phyloP scores from a whole-genome alignment of 345 rosid genomes.

The Salix caprea region DNA sequence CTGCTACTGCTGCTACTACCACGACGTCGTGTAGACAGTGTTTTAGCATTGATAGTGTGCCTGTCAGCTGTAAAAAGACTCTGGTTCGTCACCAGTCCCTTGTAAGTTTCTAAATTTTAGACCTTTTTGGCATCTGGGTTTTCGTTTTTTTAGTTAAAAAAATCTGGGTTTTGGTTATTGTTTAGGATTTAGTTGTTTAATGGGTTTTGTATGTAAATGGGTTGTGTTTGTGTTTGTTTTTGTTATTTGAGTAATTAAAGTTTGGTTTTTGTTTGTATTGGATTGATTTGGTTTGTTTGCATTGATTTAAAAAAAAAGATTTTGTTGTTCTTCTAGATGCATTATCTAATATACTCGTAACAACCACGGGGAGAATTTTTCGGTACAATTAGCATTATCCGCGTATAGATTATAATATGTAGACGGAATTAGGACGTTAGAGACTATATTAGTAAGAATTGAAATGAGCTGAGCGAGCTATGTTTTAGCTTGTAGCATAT shows the following conservation, averaged over 20 bases:
- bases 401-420: not conserved
- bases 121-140: not conserved
- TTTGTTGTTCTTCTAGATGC: not conserved
- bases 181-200: no score
- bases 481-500: not conserved
- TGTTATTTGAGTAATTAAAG: not conserved
- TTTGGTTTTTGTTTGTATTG: not conserved
- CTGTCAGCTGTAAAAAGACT: constrained; percentile 47
- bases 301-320: not conserved
- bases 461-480: not conserved
- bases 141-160: not conserved
- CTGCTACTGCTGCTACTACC: not conserved
- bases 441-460: not conserved
- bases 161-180: not conserved
- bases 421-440: not conserved
- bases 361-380: not conserved
- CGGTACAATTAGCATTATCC: not conserved
- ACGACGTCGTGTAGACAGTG: constrained; percentile 18
- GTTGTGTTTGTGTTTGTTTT: not conserved
- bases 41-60: constrained; percentile 27
- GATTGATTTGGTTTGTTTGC: not conserved
- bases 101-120: constrained; percentile 32
- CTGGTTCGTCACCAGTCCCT: constrained; percentile 71
- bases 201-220: not conserved
- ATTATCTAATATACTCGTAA: not conserved